Conservation (phyloP, 225 moss, liverwort and hornwort genomes). For the Pseudisothecium myosuroides region DNA sequence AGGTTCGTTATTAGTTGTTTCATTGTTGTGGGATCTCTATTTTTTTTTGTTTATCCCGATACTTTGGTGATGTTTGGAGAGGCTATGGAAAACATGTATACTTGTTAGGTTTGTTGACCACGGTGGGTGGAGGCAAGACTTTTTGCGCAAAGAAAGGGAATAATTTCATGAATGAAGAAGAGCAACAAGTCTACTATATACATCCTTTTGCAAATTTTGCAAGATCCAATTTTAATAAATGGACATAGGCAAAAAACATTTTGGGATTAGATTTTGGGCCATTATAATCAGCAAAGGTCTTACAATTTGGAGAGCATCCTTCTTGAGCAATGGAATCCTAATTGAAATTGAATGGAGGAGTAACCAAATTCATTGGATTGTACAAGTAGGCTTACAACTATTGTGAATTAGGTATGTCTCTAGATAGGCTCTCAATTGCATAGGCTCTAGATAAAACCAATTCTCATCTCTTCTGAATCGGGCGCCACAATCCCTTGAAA, state of each 20-base stretch:
- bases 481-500: accelerated
- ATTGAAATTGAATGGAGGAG: not conserved
- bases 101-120: not conserved
- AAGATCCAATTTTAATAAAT: not conserved
- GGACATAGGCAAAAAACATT: not conserved
- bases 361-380: accelerated
- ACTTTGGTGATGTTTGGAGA: accelerated
- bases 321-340: accelerated
- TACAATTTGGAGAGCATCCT: not conserved
- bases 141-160: accelerated
- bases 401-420: accelerated
- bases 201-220: not conserved
- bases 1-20: accelerated
- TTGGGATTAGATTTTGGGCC: not conserved
- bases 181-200: not conserved
- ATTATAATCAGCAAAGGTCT: not conserved
- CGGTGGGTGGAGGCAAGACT: too few relatives aligned
- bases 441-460: not conserved
- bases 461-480: accelerated
- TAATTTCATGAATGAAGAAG: not conserved
- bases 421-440: not conserved
- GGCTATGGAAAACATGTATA: accelerated
- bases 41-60: accelerated
- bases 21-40: accelerated
- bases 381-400: not conserved